These are phyloP conservation scores for Botrytis medusae DNA, from an alignment of 2,329 filamentous ascomycete species.

Conservation along the genomic window DNA sequence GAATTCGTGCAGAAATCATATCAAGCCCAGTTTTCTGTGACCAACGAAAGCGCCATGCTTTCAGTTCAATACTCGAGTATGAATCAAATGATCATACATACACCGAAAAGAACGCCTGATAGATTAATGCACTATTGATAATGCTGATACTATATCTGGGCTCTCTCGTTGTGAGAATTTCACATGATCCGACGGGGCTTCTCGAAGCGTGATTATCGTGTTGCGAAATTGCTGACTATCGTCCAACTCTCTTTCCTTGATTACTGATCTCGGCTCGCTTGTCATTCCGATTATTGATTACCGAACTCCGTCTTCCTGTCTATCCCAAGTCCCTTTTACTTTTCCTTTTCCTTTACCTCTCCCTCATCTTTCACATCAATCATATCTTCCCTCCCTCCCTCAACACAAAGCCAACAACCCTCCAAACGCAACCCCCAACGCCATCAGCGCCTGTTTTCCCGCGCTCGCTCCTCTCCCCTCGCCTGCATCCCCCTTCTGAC, in stretches of 20 bases:
- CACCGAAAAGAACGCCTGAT: background rate
- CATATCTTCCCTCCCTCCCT: background rate
- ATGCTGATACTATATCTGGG: background rate
- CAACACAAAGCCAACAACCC: background rate
- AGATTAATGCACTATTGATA: background rate
- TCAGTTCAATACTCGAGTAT: background rate
- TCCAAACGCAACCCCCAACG: conserved; percentile 1
- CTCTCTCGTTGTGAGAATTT: rapidly evolving
- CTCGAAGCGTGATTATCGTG: background rate
- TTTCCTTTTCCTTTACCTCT: too few species aligned
- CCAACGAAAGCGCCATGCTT: rapidly evolving
- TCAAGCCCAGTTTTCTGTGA: background rate
- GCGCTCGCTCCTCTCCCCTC: too few species aligned
- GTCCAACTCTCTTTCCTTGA: background rate
- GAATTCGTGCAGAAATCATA: background rate
- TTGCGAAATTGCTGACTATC: background rate
- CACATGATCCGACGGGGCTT: background rate
- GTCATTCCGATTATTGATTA: background rate
- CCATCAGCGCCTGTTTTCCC: background rate
- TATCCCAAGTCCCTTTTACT: background rate
- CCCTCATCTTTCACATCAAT: too few species aligned
- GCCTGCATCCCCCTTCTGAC: background rate
- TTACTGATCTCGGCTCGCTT: background rate
- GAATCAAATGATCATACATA: background rate
- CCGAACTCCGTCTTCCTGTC: background rate